Evolutionary conservation across 768 basidiomycete species (phyloP), one percentile per base, ranked within the genome.

Genomic region (Russula olivacea): DNA sequence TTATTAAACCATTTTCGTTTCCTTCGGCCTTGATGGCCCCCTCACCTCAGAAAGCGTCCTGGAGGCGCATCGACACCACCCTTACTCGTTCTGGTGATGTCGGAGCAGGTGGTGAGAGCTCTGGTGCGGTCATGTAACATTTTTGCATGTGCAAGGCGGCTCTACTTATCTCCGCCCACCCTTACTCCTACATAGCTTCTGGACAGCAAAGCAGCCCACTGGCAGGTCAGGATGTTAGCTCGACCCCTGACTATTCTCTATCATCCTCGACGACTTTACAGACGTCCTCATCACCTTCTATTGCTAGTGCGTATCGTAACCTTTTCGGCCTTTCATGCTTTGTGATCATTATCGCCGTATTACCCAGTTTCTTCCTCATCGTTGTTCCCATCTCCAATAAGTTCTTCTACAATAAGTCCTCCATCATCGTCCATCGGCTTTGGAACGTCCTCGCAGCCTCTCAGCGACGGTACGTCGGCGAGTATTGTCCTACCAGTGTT

Each of bases 21-120:
- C 12, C 7, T 38, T 25, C n/a, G 19, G 58, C 62, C 62, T 59
- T 28, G 62, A 63, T 63, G 62, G 62, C 62, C 25, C 52, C 52
- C 49, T 49, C 17, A 21, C 36, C 8, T 5, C 17, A 21, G 38
- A 55, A 36, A n/a, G 58, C 58, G 47, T 34, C 58, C 63, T 38
- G 58, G 58, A 59, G 58, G 40, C 63, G 63, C 53, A 47, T 23
- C 17, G 40, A 59, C 9, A 25, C 28, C 25, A 5, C 17, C 21
- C 7, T 4, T n/a, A 21, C 19, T 55, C 56, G 4, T 41, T 63
- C 52, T 19, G 17, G 34, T 34, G 38, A 47, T 41, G n/a, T n/a
- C 19, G 52, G 51, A 6, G 45, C 23, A 50, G 28, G 54, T 34
- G 47, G 21, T 38, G 21, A 28, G 28, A 38, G 52, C 32, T 59